phyloP scores from a whole-genome alignment of 2,329 filamentous ascomycete genomes.

The Trichoderma sp. region DNA sequence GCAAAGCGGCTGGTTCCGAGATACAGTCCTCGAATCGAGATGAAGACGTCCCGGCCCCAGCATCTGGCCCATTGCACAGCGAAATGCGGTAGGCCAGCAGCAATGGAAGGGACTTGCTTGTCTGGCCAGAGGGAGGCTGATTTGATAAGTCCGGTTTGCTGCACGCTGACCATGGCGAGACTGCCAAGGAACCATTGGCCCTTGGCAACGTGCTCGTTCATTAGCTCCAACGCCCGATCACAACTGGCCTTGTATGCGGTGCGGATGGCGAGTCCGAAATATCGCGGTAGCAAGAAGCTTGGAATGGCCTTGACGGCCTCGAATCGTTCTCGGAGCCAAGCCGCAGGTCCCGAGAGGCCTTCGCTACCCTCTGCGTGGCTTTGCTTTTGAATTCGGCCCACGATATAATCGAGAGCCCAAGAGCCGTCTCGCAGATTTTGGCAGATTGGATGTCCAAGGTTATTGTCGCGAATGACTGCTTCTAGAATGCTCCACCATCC shows the following conservation, averaged over 20 bases:
- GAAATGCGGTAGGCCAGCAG: slow-evolving; percentile 93
- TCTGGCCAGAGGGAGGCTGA: slow-evolving; percentile 89
- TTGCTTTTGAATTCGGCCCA: slow-evolving; percentile 74
- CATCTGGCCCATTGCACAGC: slow-evolving; percentile 91
- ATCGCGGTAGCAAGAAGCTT: slow-evolving; percentile 85
- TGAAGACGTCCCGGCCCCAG: slow-evolving; percentile 97
- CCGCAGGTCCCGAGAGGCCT: slow-evolving; percentile 64
- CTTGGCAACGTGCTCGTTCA: slow-evolving; percentile 73
- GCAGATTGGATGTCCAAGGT: slow-evolving; percentile 90
- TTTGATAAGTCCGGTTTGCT: slow-evolving; percentile 85
- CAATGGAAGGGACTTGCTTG: slow-evolving; percentile 81
- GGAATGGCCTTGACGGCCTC: slow-evolving; percentile 83
- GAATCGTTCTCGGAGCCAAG: slow-evolving; percentile 83
- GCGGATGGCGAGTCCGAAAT: slow-evolving; percentile 86
- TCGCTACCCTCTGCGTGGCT: slow-evolving; percentile 64
- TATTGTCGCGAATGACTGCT: slow-evolving; percentile 81
- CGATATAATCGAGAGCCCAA: slow-evolving; percentile 89
- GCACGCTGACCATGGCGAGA: slow-evolving; percentile 86
- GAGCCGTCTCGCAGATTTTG: slow-evolving; percentile 88
- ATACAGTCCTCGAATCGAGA: slow-evolving; percentile 88
- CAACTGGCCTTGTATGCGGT: slow-evolving; percentile 85
- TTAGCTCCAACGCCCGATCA: slow-evolving; percentile 74
- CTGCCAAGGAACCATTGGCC: slow-evolving; percentile 89
- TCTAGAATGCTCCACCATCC: slow-evolving; percentile 96
- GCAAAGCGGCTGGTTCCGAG: slow-evolving; percentile 85